phyloP scores from a whole-genome alignment of 495 filamentous ascomycete species.

The Mytilinidion resinicola region DNA sequence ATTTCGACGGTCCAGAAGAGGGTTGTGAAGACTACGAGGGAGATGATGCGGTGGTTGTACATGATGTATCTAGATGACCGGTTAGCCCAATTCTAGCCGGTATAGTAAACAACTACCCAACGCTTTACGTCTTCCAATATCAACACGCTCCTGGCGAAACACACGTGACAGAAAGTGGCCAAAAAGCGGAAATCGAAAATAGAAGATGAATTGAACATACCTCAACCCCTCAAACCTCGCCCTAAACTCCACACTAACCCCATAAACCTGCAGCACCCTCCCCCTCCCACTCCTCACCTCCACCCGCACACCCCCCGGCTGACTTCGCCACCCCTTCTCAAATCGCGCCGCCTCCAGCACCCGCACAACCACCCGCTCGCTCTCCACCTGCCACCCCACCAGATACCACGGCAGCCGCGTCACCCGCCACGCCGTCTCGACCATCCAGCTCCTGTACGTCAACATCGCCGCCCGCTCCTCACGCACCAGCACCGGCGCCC shows the following conservation, averaged over 20 bases:
- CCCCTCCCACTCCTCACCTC: constrained; percentile 49
- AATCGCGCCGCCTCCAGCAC: constrained; percentile 72
- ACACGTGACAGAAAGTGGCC: too few species aligned
- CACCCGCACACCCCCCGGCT: constrained; percentile 54
- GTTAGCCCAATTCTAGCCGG: not conserved
- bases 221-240: constrained; percentile 68
- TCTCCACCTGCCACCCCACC: constrained; percentile 47
- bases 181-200: not conserved
- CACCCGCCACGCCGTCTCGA: constrained; percentile 46
- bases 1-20: constrained; percentile 73
- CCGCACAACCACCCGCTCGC: constrained; percentile 53
- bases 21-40: constrained; percentile 58
- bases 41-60: constrained; percentile 67
- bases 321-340: constrained; percentile 45
- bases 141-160: too few species aligned
- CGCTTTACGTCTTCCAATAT: too few species aligned
- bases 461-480: constrained; percentile 60
- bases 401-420: constrained; percentile 54
- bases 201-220: too few species aligned
- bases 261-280: constrained; percentile 64
- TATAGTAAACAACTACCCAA: not conserved
- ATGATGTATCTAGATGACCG: constrained; percentile 49
- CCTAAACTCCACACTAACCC: constrained; percentile 56
- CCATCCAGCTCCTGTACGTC: constrained; percentile 57
- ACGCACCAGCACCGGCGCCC: constrained; percentile 28